Evolutionary conservation across 768 basidiomycete genomes (phyloP).

Genomic region (Leccinum boreale): DNA sequence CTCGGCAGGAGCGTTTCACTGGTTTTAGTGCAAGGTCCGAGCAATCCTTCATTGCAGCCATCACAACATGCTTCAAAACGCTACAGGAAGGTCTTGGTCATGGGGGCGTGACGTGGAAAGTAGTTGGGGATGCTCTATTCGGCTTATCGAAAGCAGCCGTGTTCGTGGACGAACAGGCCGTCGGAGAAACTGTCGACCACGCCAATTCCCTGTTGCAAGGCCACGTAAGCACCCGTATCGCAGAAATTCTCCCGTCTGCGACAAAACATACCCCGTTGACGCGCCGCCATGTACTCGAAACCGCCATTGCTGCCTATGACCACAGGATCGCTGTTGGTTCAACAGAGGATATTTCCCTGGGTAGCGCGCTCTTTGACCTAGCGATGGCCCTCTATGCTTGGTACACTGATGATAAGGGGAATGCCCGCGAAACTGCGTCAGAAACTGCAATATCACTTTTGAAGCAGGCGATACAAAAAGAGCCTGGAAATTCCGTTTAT

Average conservation of each 20-base stretch:
- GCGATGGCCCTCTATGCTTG: conserved; percentile 58
- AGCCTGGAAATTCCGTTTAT: conserved; percentile 66
- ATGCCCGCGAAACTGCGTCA: conserved; percentile 25
- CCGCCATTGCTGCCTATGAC: conserved; percentile 58
- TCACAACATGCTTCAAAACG: conserved; percentile 46
- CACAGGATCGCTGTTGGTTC: conserved; percentile 57
- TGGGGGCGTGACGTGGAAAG: conserved; percentile 79
- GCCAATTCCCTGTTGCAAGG: conserved; percentile 39
- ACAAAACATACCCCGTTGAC: conserved; percentile 23
- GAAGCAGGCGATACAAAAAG: conserved; percentile 68
- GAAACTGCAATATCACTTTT: conserved; percentile 51
- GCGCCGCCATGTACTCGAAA: conserved; percentile 41
- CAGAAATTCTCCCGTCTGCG: conserved; percentile 35
- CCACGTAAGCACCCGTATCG: conserved; percentile 41
- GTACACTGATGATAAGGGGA: conserved; percentile 29
- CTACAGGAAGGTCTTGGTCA: conserved; percentile 58
- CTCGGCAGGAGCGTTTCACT: conserved; percentile 56
- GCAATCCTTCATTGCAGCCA: conserved; percentile 61
- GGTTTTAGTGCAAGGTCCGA: conserved; percentile 78
- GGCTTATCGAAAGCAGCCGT: conserved; percentile 54
- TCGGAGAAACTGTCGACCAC: conserved; percentile 34
- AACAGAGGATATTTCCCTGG: conserved; percentile 46
- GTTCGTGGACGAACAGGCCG: conserved; percentile 43
- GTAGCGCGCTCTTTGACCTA: conserved; percentile 73
- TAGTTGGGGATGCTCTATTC: conserved; percentile 70